Base-by-base conservation (phyloP, 352 stramenopile species). In the Globisporangium spiculum region DNA sequence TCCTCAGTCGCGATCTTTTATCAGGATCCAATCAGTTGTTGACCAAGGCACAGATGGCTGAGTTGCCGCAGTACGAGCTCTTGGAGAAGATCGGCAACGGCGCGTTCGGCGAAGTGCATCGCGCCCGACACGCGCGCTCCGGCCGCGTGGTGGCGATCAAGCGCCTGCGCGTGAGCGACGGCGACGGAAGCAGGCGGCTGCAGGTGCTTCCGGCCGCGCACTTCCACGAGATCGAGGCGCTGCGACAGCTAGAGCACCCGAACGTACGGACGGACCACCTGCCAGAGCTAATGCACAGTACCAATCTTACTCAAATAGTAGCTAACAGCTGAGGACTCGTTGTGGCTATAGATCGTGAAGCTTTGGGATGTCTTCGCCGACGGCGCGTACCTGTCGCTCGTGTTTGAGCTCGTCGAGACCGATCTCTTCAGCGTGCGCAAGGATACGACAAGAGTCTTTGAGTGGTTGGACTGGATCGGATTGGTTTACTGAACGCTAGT, bases 171-270 rank as follows among this genome's bases (percentile, higher is more conserved):
- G 56, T 91, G 63, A 24, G 27, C 44, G 81, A 91, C 62, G 72
- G 83, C 46, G 80, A 71, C 16, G 81, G 89, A 58, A 75, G 82
- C 41, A 75, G 70, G 12, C 70, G 68, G 18, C 72, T 90, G 60
- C 65, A 65, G 24, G 73, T 83, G 60, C 70, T 94, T 6, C 84
- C 84, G 8, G 79, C 77, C 12, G 64, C 73, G 34, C 78, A 86
- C 27, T 92, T 93, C 74, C 83, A 92, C 60, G 86, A 92, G 71
- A 89, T 93, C 63, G 80, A 94, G 67, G 74, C 80, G 36, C 74
- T 93, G 76, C 81, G 84, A 1, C 86, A 94, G 63, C 74, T 93
- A 50, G 74, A 81, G 36, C 86, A 94, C 69, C 69, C 78, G 4
- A 91, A 91, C 60, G 81, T 92, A 69, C 26, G 36, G 34, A 69